Conservation (phyloP, 2,329 filamentous ascomycete species). For the Colletotrichum destructivum region DNA sequence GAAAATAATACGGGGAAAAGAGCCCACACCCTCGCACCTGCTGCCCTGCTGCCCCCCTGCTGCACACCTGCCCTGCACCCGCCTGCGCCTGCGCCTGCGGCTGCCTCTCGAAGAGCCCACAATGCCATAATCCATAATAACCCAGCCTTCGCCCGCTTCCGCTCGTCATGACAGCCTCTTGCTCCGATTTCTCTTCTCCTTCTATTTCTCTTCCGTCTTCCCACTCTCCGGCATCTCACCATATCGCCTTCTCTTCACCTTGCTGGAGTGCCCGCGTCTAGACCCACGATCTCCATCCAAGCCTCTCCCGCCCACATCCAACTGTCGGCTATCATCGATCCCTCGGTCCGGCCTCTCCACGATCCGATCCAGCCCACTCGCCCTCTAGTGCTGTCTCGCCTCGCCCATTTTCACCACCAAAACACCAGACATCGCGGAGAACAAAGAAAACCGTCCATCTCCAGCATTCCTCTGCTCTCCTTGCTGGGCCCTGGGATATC, state of each 20-base stretch:
- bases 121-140: conserved; percentile 39
- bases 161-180: conserved; percentile 25
- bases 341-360: conserved; percentile 11
- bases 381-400: conserved; percentile 38
- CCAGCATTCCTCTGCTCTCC: conserved; percentile 12
- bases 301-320: conserved; percentile 8
- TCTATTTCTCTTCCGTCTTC: neutral
- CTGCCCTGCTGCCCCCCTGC: neutral
- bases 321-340: neutral
- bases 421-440: neutral
- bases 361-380: conserved; percentile 33
- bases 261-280: conserved; percentile 8
- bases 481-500: conserved; percentile 29
- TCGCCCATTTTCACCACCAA: conserved; percentile 19
- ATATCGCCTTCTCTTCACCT: no score
- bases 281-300: neutral
- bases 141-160: conserved; percentile 36
- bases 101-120: conserved; percentile 14
- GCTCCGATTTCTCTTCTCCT: conserved; percentile 8
- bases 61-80: conserved; percentile 14
- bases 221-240: conserved; percentile 6
- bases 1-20: conserved; percentile 36
- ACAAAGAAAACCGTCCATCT: conserved; percentile 26
- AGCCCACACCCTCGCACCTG: conserved; percentile 5
- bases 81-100: neutral